Evolutionary conservation across 2,329 filamentous ascomycete genomes (phyloP).

Genomic region (Diplodia sapinea): DNA sequence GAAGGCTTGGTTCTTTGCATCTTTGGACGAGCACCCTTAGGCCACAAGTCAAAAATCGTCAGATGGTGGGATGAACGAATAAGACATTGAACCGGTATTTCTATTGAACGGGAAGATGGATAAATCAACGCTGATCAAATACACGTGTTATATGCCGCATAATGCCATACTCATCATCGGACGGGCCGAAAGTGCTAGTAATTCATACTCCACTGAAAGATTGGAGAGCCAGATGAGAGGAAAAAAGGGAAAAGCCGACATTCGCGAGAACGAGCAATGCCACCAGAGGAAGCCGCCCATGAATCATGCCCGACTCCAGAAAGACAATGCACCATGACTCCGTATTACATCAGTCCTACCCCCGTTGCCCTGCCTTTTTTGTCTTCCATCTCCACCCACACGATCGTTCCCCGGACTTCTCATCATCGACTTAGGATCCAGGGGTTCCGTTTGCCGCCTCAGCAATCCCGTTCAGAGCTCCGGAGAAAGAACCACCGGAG

Average conservation of each 20-base stretch:
- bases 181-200: background rate
- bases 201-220: background rate
- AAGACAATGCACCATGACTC: conserved; percentile 24
- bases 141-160: background rate
- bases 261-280: background rate
- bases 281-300: conserved; percentile 15
- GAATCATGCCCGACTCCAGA: conserved; percentile 3
- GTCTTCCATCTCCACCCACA: background rate
- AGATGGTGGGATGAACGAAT: too few relatives aligned
- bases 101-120: background rate
- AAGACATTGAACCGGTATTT: background rate
- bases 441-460: conserved; percentile 28
- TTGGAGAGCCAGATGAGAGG: background rate
- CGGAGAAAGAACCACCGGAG: conserved; percentile 10
- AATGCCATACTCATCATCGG: background rate
- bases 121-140: background rate
- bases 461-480: conserved; percentile 31
- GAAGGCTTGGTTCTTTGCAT: too few relatives aligned
- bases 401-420: background rate
- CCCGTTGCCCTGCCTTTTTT: conserved; percentile 14
- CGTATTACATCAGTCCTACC: conserved; percentile 21
- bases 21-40: background rate
- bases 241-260: background rate
- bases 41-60: too few relatives aligned
- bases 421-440: conserved; percentile 7